phyloP scores from a whole-genome alignment of 306 rosid species.

The Citrullus mucosospermus region DNA sequence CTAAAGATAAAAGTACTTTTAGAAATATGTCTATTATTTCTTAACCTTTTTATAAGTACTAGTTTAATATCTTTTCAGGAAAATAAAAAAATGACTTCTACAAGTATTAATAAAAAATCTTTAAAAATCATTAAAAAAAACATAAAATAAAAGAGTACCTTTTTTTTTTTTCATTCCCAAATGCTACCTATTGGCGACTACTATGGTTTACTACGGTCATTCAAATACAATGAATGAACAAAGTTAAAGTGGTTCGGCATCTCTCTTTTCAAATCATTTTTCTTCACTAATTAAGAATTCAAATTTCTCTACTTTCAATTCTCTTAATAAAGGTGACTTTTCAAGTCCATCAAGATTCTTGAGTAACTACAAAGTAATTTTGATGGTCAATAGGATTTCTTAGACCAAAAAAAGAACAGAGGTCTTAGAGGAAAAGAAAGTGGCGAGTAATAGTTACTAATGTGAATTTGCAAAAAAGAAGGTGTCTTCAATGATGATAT shows the following conservation, averaged over 20 bases:
- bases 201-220: too few relatives aligned
- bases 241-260: too few relatives aligned
- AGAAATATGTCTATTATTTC: too few relatives aligned
- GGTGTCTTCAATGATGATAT: conserved; percentile 3
- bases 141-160: too few relatives aligned
- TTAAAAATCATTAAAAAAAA: too few relatives aligned
- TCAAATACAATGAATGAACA: too few relatives aligned
- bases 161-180: neutral
- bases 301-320: neutral
- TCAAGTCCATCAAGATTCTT: neutral
- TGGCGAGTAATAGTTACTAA: neutral
- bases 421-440: neutral
- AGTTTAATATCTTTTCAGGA: too few relatives aligned
- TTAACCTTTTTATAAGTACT: too few relatives aligned
- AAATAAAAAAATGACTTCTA: too few relatives aligned
- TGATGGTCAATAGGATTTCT: neutral
- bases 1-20: too few relatives aligned
- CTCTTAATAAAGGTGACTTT: neutral
- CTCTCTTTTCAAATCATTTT: too few relatives aligned
- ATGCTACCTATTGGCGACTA: neutral
- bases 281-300: neutral
- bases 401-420: neutral
- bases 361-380: neutral
- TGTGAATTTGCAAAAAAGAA: neutral
- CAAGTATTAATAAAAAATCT: too few relatives aligned